Base-by-base conservation (phyloP, 345 rosid genomes). In the Brassica incana region DNA sequence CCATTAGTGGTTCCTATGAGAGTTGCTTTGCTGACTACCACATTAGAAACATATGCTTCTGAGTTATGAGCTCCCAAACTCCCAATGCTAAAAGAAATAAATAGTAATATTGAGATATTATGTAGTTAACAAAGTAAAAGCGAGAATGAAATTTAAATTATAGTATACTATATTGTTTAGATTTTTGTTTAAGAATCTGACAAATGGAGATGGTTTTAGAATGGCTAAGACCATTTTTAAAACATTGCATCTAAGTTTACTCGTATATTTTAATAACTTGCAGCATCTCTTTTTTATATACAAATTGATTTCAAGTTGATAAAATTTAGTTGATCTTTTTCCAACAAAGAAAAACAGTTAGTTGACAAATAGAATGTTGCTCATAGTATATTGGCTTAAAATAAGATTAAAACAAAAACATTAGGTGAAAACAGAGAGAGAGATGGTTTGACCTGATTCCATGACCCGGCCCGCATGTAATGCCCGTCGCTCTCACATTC, bases 391-490 rank as follows among this genome's bases (percentile, higher is more conserved):
- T 30, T 2, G 56, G 68, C 72, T 70, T 71, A 75, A 75, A 29
- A 18, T 15, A 38, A 70, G 45, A 71, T 25, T 8, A 9, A 43
- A 16, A 75, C 23, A 3, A 75, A 63, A 71, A 56, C 15, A 20
- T 69, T 59, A 76, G 82, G 71, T 79, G 75, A 74, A 74, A 52
- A 33, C 71, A 81, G 72, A 67, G 75, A 72, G 80, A 82, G 72
- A 72, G 38, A 77, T 77, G 68, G 71, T 72, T 54, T 48, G 70
- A 95, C 99, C 99, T 95, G 76, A 95, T 92, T 67, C 99, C 98
- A 72, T 95, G 99, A 14, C 99, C 99, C 0, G 99, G 98, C 40
- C 99, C 99, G 43, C 99, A 95, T 9, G 83, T 87, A 54, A 95
- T 90, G 58, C 88, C 90, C n/a, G 88, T 86, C 33, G 88, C 98